Percentiles rank a stretch among this genome's conserved stretches.
These are phyloP conservation scores for Adansonia digitata DNA, from an alignment of 345 rosid genomes.

Conservation along the genomic window DNA sequence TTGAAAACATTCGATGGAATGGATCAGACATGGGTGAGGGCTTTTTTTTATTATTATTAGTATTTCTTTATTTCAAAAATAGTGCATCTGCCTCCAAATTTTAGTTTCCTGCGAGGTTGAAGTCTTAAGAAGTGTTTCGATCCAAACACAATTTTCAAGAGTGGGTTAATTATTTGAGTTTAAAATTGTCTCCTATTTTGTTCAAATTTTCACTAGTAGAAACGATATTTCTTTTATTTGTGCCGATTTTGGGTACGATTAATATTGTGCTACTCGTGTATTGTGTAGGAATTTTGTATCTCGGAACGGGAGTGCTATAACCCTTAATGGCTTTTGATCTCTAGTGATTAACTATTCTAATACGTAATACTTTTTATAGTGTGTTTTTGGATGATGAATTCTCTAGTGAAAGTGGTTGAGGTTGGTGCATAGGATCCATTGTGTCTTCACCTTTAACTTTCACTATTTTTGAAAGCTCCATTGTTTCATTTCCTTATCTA, in stretches of 20 bases:
- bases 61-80: not conserved
- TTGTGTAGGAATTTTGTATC: not conserved
- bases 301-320: not conserved
- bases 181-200: not conserved
- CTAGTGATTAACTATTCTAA: slow-evolving; percentile 5
- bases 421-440: slow-evolving; percentile 65
- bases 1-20: slow-evolving; percentile 60
- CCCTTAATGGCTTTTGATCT: not conserved
- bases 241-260: not conserved
- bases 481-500: slow-evolving; percentile 34
- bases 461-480: slow-evolving; percentile 38
- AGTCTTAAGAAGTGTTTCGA: not conserved
- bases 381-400: slow-evolving; percentile 8
- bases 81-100: not conserved
- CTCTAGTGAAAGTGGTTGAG: slow-evolving; percentile 19
- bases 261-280: not conserved
- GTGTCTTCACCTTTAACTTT: slow-evolving; percentile 54
- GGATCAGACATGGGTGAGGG: slow-evolving; percentile 80
- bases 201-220: not conserved
- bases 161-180: not conserved
- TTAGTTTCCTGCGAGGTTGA: not conserved
- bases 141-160: not conserved
- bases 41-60: slow-evolving; percentile 13
- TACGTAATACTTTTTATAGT: slow-evolving; percentile 4
- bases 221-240: not conserved